Evolutionary conservation across 495 filamentous ascomycete genomes (phyloP).

Genomic region (Aspergillus hancockii): DNA sequence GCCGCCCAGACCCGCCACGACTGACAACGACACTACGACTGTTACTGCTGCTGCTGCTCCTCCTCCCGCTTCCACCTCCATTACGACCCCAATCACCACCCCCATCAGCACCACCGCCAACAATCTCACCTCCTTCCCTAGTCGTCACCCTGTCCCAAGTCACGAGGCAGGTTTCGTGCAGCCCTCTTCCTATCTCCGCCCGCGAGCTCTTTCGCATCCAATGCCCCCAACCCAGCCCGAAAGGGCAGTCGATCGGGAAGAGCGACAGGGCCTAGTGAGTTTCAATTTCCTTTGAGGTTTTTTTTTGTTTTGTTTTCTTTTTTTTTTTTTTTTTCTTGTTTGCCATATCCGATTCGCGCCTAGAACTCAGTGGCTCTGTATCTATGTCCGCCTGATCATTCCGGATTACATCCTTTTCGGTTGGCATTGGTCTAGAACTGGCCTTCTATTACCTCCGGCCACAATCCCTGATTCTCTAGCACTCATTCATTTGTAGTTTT

Average conservation of each 20-base stretch:
- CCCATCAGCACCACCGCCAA: slow-evolving; percentile 6
- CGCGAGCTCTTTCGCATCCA: slow-evolving; percentile 54
- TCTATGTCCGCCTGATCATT: background rate
- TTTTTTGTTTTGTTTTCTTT: slow-evolving; percentile 15
- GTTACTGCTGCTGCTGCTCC: slow-evolving; percentile 3
- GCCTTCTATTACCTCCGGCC: background rate
- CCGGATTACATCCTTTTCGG: slow-evolving; percentile 4
- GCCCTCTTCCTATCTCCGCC: slow-evolving; percentile 84
- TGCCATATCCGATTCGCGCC: background rate
- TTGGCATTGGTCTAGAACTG: background rate
- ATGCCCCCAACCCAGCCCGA: slow-evolving; percentile 59
- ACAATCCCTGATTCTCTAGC: background rate
- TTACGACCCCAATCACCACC: slow-evolving; percentile 8
- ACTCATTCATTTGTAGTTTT: slow-evolving; percentile 12
- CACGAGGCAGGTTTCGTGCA: slow-evolving; percentile 65
- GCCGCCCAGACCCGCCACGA: slow-evolving; percentile 21
- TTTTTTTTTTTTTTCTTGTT: slow-evolving; percentile 11
- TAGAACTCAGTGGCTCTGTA: background rate
- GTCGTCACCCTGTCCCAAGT: slow-evolving; percentile 27
- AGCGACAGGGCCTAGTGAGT: slow-evolving; percentile 89
- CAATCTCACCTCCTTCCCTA: slow-evolving; percentile 10
- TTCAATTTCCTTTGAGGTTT: slow-evolving; percentile 15
- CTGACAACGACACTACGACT: slow-evolving; percentile 12
- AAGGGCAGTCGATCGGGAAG: slow-evolving; percentile 82
- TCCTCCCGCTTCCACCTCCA: slow-evolving; percentile 6